Evolutionary conservation across 768 basidiomycete species (phyloP).

Genomic region (Rhodosporidiobolus sp.): DNA sequence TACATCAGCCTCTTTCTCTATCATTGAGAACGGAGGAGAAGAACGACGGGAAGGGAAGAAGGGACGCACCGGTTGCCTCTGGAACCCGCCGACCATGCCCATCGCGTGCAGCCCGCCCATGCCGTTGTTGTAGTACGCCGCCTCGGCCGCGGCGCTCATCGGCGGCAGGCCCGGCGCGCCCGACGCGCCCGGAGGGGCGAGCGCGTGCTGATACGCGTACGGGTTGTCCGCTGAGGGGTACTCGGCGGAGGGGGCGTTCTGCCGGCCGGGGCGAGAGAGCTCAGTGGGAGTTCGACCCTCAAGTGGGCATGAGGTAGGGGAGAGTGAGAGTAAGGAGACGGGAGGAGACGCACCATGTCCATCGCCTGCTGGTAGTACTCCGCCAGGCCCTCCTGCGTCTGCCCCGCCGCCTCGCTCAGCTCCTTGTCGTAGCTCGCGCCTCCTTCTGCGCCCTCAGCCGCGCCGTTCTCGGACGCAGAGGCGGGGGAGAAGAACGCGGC

Average conservation of each 20-base stretch:
- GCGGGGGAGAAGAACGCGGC: slow-evolving; percentile 19
- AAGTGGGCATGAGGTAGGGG: no score
- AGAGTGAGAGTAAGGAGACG: background rate
- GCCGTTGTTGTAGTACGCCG: slow-evolving; percentile 38
- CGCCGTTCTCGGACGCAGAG: no score
- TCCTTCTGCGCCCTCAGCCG: background rate
- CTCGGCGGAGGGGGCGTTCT: slow-evolving; percentile 26
- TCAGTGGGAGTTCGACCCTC: no score
- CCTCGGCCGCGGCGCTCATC: slow-evolving; percentile 21
- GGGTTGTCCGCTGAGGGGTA: slow-evolving; percentile 18
- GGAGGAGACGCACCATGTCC: slow-evolving; percentile 24
- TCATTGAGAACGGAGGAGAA: no score
- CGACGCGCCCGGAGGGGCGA: slow-evolving; percentile 25
- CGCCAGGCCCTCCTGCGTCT: slow-evolving; percentile 3
- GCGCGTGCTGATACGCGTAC: slow-evolving; percentile 11
- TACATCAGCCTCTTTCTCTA: background rate
- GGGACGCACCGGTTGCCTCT: slow-evolving; percentile 63
- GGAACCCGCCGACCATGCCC: slow-evolving; percentile 28
- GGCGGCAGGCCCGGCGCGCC: slow-evolving; percentile 2
- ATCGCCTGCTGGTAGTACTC: slow-evolving; percentile 37
- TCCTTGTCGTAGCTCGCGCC: background rate
- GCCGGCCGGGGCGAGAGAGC: background rate
- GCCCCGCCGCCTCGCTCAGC: background rate
- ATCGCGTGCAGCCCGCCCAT: slow-evolving; percentile 38
- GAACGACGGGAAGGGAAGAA: slow-evolving; percentile 23